These are phyloP conservation scores for Blastobotrys elegans DNA, from an alignment of 1,139 yeast species.

Conservation along the genomic window DNA sequence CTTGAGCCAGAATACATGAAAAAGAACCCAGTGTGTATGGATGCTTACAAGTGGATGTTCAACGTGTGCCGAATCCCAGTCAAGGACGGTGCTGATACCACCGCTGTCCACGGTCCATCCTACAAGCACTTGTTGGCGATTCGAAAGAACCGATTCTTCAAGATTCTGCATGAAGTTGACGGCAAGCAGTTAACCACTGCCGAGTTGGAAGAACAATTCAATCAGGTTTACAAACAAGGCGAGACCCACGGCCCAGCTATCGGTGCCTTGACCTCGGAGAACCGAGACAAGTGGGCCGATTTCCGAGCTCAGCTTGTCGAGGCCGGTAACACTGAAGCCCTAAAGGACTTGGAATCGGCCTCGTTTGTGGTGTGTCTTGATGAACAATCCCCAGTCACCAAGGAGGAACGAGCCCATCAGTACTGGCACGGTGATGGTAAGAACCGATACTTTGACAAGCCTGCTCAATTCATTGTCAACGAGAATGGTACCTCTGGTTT, in stretches of 20 bases:
- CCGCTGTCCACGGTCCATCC: conserved; percentile 27
- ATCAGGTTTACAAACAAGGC: conserved; percentile 46
- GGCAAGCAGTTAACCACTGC: conserved; percentile 55
- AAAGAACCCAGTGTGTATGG: conserved; percentile 87
- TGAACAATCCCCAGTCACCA: conserved; percentile 63
- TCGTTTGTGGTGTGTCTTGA: conserved; percentile 82
- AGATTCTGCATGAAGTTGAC: conserved; percentile 52
- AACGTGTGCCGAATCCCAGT: conserved; percentile 67
- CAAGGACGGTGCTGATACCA: conserved; percentile 39
- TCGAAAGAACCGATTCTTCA: conserved; percentile 76
- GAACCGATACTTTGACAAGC: conserved; percentile 91
- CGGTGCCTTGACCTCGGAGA: conserved; percentile 77
- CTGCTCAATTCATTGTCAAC: conserved; percentile 76
- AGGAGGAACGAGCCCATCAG: conserved; percentile 80
- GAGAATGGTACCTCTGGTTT: conserved; percentile 88
- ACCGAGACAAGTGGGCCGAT: conserved; percentile 77
- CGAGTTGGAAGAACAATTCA: conserved; percentile 63
- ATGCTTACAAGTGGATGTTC: conserved; percentile 87
- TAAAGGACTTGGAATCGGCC: conserved; percentile 68
- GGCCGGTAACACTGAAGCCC: conserved; percentile 44
- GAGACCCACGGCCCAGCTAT: conserved; percentile 50
- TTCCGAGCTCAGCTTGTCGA: conserved; percentile 56
- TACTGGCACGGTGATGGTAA: conserved; percentile 94
- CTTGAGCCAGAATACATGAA: conserved; percentile 73
- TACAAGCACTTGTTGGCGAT: conserved; percentile 71